These are phyloP conservation scores for Lolium multiflorum DNA, from an alignment of 176 grass and related monocot species.

Conservation along the genomic window DNA sequence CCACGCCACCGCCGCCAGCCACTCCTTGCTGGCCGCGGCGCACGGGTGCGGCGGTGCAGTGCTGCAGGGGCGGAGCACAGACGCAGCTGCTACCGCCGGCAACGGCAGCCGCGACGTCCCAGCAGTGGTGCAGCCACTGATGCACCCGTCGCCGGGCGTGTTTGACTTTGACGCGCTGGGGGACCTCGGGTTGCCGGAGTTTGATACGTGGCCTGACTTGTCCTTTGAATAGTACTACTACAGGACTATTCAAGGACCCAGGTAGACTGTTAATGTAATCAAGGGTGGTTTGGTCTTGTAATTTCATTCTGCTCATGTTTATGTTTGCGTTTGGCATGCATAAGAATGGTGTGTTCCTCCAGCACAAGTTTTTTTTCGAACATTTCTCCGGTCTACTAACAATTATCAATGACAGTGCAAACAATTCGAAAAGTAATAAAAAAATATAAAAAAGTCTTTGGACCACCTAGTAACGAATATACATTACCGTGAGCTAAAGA, in stretches of 20 bases:
- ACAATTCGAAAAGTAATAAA: too few relatives aligned
- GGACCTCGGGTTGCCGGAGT: constrained; percentile 63
- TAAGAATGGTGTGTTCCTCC: background rate
- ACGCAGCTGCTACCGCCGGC: background rate
- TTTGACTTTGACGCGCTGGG: constrained; percentile 51
- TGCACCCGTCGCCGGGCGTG: constrained; percentile 34
- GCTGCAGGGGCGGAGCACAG: background rate
- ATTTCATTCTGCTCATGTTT: background rate
- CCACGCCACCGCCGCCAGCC: constrained; percentile 25
- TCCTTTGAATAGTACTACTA: background rate
- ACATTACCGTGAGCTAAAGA: too few relatives aligned
- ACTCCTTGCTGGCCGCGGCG: background rate
- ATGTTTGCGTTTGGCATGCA: background rate
- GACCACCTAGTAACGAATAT: too few relatives aligned
- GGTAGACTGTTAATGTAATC: background rate
- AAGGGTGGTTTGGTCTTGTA: background rate
- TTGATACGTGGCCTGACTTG: constrained; percentile 50
- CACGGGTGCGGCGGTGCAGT: constrained; percentile 15
- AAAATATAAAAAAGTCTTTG: too few relatives aligned
- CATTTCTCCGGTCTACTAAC: too few relatives aligned
- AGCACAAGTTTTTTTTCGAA: background rate
- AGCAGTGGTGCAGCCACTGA: background rate
- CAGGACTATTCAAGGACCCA: background rate
- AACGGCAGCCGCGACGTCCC: background rate
- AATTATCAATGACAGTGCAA: too few relatives aligned